phyloP scores from a whole-genome alignment of 2,329 filamentous ascomycete genomes.

The Ceratocystis papillata region DNA sequence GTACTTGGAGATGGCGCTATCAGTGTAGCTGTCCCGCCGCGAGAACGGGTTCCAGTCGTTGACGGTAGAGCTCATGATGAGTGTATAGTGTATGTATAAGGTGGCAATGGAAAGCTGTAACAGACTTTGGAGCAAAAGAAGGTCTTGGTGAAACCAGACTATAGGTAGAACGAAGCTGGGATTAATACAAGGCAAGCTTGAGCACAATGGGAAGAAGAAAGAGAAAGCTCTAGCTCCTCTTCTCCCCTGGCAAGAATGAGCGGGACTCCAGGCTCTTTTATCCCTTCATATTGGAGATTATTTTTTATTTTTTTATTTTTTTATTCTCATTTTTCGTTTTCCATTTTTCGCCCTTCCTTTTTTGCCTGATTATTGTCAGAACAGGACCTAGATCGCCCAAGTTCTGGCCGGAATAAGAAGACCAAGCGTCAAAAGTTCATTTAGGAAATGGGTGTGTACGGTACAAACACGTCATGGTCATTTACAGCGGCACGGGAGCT shows the following conservation, averaged over 20 bases:
- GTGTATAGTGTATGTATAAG: neutral
- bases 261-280: conserved; percentile 1
- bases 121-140: neutral
- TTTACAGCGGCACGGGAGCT: too few relatives aligned
- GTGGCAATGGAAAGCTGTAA: too few relatives aligned
- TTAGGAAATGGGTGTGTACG: too few relatives aligned
- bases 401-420: neutral
- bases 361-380: neutral
- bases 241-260: neutral
- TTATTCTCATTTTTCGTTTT: neutral
- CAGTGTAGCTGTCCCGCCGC: conserved; percentile 54
- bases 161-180: neutral
- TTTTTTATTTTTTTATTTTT: neutral
- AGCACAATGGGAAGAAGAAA: neutral
- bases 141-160: neutral
- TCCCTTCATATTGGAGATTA: conserved; percentile 7
- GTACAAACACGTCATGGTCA: too few relatives aligned
- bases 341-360: too few relatives aligned
- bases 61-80: conserved; percentile 14
- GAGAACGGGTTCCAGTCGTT: conserved; percentile 60
- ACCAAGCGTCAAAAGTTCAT: neutral
- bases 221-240: neutral
- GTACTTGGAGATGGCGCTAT: conserved; percentile 55
- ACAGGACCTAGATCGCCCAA: neutral
- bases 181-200: neutral